Conservation (phyloP, 306 rosid species). For the Lupinus albus region DNA sequence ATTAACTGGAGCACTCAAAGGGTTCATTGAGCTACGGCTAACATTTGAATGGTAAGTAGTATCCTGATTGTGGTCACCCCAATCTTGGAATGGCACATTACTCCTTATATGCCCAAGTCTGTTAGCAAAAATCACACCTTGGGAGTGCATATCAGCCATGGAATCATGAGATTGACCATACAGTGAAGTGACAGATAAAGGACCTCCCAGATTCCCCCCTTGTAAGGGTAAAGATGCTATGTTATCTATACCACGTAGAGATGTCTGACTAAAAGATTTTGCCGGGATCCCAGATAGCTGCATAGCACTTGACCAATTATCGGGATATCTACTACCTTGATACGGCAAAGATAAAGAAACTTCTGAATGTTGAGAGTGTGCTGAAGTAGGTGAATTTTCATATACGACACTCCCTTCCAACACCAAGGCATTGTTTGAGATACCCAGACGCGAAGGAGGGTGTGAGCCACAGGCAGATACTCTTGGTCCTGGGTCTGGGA, state of each 20-base stretch:
- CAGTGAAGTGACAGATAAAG: constrained; percentile 52
- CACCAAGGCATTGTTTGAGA: no score
- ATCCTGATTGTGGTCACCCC: constrained; percentile 66
- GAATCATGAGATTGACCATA: constrained; percentile 52
- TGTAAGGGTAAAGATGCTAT: constrained; percentile 50
- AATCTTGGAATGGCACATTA: constrained; percentile 56
- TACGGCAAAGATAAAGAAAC: constrained; percentile 52
- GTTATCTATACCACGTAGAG: constrained; percentile 48
- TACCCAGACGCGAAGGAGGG: no score
- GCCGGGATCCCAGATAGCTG: constrained; percentile 62
- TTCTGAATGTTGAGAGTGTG: constrained; percentile 57
- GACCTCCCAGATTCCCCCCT: constrained; percentile 49
- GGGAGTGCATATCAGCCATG: constrained; percentile 50
- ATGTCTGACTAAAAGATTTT: constrained; percentile 52
- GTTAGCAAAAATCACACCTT: constrained; percentile 44
- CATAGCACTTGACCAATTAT: constrained; percentile 62
- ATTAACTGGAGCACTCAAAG: constrained; percentile 51
- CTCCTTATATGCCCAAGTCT: constrained; percentile 42
- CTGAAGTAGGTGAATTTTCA: constrained; percentile 54
- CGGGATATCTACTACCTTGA: constrained; percentile 57
- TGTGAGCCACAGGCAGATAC: no score
- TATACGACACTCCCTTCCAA: constrained; percentile 30
- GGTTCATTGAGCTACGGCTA: constrained; percentile 53
- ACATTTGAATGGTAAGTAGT: constrained; percentile 52
- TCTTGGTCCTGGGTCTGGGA: constrained; percentile 54